These are phyloP conservation scores for Trametes polyzona DNA, from an alignment of 1,284 basidiomycete species.

Conservation along the genomic window DNA sequence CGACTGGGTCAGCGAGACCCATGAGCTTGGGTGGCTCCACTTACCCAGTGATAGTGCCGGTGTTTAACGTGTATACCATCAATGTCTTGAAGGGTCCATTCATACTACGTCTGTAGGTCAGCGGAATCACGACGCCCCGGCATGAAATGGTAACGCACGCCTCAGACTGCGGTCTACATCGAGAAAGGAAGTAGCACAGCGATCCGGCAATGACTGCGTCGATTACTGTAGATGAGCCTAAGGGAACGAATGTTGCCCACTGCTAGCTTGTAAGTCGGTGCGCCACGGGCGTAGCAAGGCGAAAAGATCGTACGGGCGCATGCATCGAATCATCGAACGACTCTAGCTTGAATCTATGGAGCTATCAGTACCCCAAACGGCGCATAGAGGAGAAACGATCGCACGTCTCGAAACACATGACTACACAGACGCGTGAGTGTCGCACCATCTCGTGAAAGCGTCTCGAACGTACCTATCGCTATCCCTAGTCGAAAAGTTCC, in stretches of 20 bases:
- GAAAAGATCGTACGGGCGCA: slow-evolving; percentile 6
- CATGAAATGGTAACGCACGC: slow-evolving; percentile 9
- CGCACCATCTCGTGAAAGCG: neutral
- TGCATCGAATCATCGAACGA: slow-evolving; percentile 12
- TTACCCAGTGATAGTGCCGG: slow-evolving; percentile 30
- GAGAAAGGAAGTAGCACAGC: slow-evolving; percentile 26
- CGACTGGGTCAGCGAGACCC: neutral
- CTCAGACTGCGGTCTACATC: slow-evolving; percentile 24
- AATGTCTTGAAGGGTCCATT: slow-evolving; percentile 24
- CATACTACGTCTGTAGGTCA: slow-evolving; percentile 11
- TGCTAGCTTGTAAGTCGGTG: neutral
- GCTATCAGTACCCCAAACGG: no score
- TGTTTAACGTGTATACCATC: slow-evolving; percentile 30
- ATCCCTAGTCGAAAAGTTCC: neutral
- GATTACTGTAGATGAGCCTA: slow-evolving; percentile 22
- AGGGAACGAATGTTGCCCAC: slow-evolving; percentile 30
- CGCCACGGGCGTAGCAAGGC: neutral
- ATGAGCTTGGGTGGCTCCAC: neutral
- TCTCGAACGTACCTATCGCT: slow-evolving; percentile 13
- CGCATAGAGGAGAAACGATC: no score
- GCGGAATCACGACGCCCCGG: no score
- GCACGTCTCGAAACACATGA: slow-evolving; percentile 27
- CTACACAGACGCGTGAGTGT: neutral
- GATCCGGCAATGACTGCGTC: slow-evolving; percentile 27
- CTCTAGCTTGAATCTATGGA: slow-evolving; percentile 19